Evolutionary conservation across 2,329 filamentous ascomycete species (phyloP), one percentile per base, ranked within the genome.

Genomic region (Alternaria gansuensis): DNA sequence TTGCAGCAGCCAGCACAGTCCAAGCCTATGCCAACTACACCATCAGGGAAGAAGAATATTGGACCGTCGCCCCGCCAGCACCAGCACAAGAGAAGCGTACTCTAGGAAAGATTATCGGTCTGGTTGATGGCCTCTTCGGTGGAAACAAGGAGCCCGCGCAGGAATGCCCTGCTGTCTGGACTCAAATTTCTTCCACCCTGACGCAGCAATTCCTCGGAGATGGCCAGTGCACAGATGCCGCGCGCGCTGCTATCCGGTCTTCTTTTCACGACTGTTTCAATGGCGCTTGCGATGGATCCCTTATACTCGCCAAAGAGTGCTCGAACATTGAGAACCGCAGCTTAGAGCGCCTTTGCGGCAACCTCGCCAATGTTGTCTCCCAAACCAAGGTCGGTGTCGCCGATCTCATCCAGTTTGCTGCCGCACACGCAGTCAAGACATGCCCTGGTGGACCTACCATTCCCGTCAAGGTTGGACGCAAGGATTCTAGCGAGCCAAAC

Each of bases 281-380:
- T 45, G 75, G 74, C 13, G 72, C 72, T 2, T 76, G 74, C 44
- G 75, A 77, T 40, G 75, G 75, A 9, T 77, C 75, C 26, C 64
- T 77, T 26, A 75, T 77, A 48, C 70, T 77, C 14, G 72, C 75
- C 21, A 55, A 71, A 21, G 75, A 77, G 50, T 78, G 78, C 60
- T 64, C 68, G 1, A 72, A 77, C 17, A 9, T 51, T 0, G 75
- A 79, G 52, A 79, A 86, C 68, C 66, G 54, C 3, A 83, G 82
- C 0, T 74, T 87, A 1, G 63, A 75, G 53, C 73, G 72, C 4
- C 79, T 84, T 26, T 80, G 78, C 14, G 63, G 65, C 3, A 77
- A 78, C 51, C 75, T 82, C 1, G 71, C 72, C 36, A 63, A 62
- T 4, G 76, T 83, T 59, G 79, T 79, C 31, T 65, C 65, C 13